Evolutionary conservation across 2,329 filamentous ascomycete species (phyloP).

Genomic region (Cytospora mali): DNA sequence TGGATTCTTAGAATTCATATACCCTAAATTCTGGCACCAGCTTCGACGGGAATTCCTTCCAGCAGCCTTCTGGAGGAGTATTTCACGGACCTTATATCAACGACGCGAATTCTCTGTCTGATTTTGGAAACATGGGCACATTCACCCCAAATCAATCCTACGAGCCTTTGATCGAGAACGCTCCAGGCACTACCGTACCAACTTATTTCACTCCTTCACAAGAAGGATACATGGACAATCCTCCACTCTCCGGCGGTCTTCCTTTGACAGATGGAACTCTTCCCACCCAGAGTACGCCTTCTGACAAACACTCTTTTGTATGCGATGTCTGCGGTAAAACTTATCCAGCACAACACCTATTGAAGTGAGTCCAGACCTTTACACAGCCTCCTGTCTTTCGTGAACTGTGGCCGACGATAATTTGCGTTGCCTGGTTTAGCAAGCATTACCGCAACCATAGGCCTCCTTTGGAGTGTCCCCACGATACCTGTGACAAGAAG

Average conservation of each 20-base stretch:
- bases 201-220: neutral
- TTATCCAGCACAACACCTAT: neutral
- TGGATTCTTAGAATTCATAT: neutral
- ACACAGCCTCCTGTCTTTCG: neutral
- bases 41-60: neutral
- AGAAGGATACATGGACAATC: neutral
- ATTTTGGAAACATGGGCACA: neutral
- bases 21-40: neutral
- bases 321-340: neutral
- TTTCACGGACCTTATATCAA: neutral
- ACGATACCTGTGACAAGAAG: neutral
- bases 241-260: neutral
- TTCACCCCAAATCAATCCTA: neutral
- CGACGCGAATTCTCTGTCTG: neutral
- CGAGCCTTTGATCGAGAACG: neutral
- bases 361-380: neutral
- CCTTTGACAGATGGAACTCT: too few relatives aligned
- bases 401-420: neutral
- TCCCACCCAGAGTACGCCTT: neutral
- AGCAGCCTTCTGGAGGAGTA: neutral
- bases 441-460: constrained; percentile 7
- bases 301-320: neutral
- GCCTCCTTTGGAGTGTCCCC: neutral
- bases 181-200: neutral
- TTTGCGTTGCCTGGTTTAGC: neutral